phyloP scores from a whole-genome alignment of 2,329 filamentous ascomycete species.

The Botrytis galanthina region DNA sequence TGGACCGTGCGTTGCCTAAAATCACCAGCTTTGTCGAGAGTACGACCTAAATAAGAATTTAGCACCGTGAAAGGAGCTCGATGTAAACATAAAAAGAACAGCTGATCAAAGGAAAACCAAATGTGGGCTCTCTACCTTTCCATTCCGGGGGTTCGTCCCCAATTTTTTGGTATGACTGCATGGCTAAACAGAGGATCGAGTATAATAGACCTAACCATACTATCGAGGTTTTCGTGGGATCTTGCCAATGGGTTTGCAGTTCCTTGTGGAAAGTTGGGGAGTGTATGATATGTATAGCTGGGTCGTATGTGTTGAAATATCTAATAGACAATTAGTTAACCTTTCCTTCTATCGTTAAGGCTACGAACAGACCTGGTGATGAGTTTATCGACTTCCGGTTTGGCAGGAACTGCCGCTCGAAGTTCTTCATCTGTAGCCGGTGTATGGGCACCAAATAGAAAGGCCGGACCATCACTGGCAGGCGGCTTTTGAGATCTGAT shows the following conservation, averaged over 20 bases:
- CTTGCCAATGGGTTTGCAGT: conserved; percentile 64
- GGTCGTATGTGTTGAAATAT: conserved; percentile 83
- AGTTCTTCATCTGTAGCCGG: conserved; percentile 74
- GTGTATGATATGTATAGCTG: conserved; percentile 72
- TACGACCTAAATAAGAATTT: conserved; percentile 37
- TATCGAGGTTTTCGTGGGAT: conserved; percentile 68
- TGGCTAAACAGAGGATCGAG: conserved; percentile 71
- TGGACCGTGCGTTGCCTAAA: conserved; percentile 74
- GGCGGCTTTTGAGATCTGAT: conserved; percentile 67
- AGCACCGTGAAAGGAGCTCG: conserved; percentile 7
- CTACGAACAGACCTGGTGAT: conserved; percentile 51
- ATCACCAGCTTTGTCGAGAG: conserved; percentile 57
- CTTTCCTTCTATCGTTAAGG: neutral
- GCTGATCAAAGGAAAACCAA: neutral
- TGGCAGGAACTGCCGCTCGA: conserved; percentile 74
- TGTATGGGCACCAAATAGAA: conserved; percentile 72
- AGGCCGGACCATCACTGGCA: conserved; percentile 65
- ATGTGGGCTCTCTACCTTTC: conserved; percentile 44
- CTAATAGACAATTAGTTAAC: conserved; percentile 42
- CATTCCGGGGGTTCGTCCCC: conserved; percentile 79
- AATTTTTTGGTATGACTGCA: conserved; percentile 76
- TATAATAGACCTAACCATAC: conserved; percentile 80
- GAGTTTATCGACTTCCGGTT: conserved; percentile 78
- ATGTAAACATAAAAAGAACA: neutral
- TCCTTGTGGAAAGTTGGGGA: conserved; percentile 81